These are phyloP conservation scores for Ceratorhiza oryzae-sativae DNA, from an alignment of 1,284 basidiomycete genomes.

Conservation along the genomic window DNA sequence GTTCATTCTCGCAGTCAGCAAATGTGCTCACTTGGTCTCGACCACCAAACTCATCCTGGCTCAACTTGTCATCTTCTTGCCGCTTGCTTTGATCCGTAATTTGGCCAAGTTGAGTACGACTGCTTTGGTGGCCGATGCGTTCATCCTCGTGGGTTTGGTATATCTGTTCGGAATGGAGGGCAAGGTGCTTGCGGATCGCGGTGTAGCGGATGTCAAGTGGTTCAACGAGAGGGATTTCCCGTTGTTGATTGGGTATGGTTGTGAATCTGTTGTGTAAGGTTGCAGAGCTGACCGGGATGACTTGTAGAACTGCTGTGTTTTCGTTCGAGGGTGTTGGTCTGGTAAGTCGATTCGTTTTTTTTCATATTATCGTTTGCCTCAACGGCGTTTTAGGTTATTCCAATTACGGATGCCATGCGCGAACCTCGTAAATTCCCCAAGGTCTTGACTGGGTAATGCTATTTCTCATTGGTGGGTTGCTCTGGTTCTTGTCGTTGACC, in stretches of 20 bases:
- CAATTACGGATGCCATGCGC: conserved; percentile 95
- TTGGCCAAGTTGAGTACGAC: conserved; percentile 92
- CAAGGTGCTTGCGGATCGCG: conserved; percentile 66
- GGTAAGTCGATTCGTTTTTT: conserved; percentile 55
- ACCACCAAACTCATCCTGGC: conserved; percentile 83
- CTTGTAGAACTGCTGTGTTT: conserved; percentile 94
- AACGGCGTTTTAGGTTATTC: conserved; percentile 84
- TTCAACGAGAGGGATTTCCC: conserved; percentile 94
- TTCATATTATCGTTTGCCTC: no score
- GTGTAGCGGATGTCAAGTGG: conserved; percentile 81
- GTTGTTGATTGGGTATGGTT: conserved; percentile 83
- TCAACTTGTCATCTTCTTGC: conserved; percentile 87
- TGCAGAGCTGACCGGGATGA: neutral
- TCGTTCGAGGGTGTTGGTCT: conserved; percentile 98
- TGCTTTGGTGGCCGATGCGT: conserved; percentile 92
- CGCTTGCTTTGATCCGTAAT: conserved; percentile 85
- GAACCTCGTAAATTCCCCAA: conserved; percentile 93
- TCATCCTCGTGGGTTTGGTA: conserved; percentile 89
- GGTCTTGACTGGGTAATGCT: conserved; percentile 93
- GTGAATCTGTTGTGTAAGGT: conserved; percentile 7
- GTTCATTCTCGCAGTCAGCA: conserved; percentile 84
- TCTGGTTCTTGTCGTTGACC: conserved; percentile 35
- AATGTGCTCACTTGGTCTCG: conserved; percentile 75
- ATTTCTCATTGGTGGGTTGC: conserved; percentile 66
- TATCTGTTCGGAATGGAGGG: conserved; percentile 88